These are phyloP conservation scores for Crassisporium funariophilum DNA, from an alignment of 768 basidiomycete genomes.

Conservation along the genomic window DNA sequence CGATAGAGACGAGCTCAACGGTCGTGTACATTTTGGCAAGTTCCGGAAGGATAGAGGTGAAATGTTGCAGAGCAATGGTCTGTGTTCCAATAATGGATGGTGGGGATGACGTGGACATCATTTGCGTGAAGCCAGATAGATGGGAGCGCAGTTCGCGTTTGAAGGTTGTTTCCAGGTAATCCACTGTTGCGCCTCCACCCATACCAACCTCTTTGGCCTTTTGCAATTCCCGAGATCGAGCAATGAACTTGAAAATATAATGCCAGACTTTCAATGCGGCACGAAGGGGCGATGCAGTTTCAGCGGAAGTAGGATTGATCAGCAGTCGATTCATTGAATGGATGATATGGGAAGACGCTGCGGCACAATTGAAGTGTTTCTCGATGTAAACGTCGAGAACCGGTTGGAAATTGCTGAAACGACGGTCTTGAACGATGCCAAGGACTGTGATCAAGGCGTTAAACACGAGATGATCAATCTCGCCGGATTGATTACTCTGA, in stretches of 20 bases:
- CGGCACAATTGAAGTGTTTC: constrained; percentile 79
- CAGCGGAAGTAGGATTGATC: constrained; percentile 66
- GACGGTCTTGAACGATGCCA: constrained; percentile 88
- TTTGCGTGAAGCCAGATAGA: constrained; percentile 76
- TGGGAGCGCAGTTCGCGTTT: constrained; percentile 81
- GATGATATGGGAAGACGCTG: constrained; percentile 83
- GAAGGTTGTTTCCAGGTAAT: constrained; percentile 84
- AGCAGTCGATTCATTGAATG: constrained; percentile 86
- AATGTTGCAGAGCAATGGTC: constrained; percentile 91
- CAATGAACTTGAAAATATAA: constrained; percentile 93
- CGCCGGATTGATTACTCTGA: constrained; percentile 66
- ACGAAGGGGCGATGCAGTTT: constrained; percentile 77
- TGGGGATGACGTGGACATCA: constrained; percentile 83
- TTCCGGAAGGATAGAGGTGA: constrained; percentile 89
- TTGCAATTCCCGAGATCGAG: constrained; percentile 86
- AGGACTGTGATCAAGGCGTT: constrained; percentile 90
- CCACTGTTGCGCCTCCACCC: constrained; percentile 79
- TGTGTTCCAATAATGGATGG: constrained; percentile 95
- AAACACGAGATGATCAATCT: constrained; percentile 87
- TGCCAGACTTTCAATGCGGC: constrained; percentile 96
- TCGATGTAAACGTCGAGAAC: constrained; percentile 94
- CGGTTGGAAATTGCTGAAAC: constrained; percentile 94
- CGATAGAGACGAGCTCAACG: constrained; percentile 84
- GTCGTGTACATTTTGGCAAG: constrained; percentile 78
- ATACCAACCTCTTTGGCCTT: constrained; percentile 79